Evolutionary conservation across 768 basidiomycete genomes (phyloP), one percentile per base, ranked within the genome.

Genomic region (Sarcomyxa edulis): DNA sequence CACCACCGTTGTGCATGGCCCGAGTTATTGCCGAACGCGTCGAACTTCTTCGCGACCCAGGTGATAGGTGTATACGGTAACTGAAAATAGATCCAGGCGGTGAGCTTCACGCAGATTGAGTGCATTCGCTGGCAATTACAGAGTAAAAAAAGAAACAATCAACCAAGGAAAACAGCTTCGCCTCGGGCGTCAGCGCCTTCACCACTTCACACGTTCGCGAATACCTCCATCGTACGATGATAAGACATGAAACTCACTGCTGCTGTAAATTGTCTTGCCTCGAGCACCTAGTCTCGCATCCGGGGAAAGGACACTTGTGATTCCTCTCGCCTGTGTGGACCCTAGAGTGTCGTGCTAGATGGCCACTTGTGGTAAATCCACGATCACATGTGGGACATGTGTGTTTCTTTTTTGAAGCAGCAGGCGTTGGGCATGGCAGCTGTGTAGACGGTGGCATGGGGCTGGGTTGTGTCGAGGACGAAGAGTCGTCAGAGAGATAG

Each of bases 261-360:
- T 76, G 74, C 35, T 76, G 73, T 4, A 95, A 71, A 48, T 95
- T 95, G 50, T 95, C 92, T 59, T 92, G 89, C 23, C 91, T 69
- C 8, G 87, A 90, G 48, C 92, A 94, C 12, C 86, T 73, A 2
- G 90, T 93, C 50, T 92, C 87, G 58, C 91, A 95, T 16, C 90
- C 91, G n/a, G 92, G 91, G 65, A 90, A 94, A 23, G 92, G 91
- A 53, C 91, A 95, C 43, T 81, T 86, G 66, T 93, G 88, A 61
- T 93, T 92, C 45, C 88, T 74, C 52, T 93, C 91, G 27, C 91
- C 91, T 11, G 91, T 94, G 63, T 94, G 91, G 9, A 92, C 84
- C 39, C 89, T 70, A n/a, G 84, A 72, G 54, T 94, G 91, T 32
- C 91, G 76, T 1, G 90, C 85, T 14, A 94, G 73, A 58, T 94